phyloP scores from a whole-genome alignment of 176 grass and related monocot genomes.

The Themeda triandra region DNA sequence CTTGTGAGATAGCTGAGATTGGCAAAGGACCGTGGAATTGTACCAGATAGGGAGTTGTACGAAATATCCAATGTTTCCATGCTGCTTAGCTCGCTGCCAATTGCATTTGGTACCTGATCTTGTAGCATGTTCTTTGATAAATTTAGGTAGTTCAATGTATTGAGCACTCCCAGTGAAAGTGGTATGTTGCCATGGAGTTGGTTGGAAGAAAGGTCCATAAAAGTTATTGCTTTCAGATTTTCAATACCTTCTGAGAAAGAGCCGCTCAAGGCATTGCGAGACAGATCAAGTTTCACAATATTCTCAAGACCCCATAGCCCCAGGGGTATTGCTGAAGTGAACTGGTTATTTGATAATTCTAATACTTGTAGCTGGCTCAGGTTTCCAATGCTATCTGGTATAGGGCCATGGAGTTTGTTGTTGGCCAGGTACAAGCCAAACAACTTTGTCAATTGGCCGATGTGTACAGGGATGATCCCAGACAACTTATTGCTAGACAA shows the following conservation, averaged over 20 bases:
- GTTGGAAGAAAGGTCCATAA: slow-evolving; percentile 31
- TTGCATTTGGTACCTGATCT: neutral
- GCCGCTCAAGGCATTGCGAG: slow-evolving; percentile 6
- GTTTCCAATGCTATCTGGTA: slow-evolving; percentile 29
- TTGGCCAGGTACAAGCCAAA: neutral
- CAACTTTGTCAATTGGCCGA: slow-evolving; percentile 10
- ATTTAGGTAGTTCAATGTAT: slow-evolving; percentile 14
- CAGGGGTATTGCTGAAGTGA: slow-evolving; percentile 34
- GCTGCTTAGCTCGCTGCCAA: slow-evolving; percentile 11
- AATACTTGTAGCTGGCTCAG: neutral
- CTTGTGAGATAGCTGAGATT: slow-evolving; percentile 13
- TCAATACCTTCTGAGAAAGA: slow-evolving; percentile 6
- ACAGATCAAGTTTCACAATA: slow-evolving; percentile 3
- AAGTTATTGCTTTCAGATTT: slow-evolving; percentile 5
- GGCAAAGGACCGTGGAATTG: slow-evolving; percentile 16
- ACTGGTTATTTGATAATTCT: neutral
- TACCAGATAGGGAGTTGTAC: slow-evolving; percentile 15
- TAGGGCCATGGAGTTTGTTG: slow-evolving; percentile 33
- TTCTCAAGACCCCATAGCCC: slow-evolving; percentile 20
- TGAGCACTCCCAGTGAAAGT: neutral
- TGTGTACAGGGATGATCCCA: slow-evolving; percentile 17
- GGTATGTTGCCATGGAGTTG: slow-evolving; percentile 24
- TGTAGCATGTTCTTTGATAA: slow-evolving; percentile 12
- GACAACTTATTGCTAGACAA: slow-evolving; percentile 23
- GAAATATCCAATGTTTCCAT: slow-evolving; percentile 30